Conservation (phyloP, 2,329 filamentous ascomycete genomes). For the Penicillium sp. region DNA sequence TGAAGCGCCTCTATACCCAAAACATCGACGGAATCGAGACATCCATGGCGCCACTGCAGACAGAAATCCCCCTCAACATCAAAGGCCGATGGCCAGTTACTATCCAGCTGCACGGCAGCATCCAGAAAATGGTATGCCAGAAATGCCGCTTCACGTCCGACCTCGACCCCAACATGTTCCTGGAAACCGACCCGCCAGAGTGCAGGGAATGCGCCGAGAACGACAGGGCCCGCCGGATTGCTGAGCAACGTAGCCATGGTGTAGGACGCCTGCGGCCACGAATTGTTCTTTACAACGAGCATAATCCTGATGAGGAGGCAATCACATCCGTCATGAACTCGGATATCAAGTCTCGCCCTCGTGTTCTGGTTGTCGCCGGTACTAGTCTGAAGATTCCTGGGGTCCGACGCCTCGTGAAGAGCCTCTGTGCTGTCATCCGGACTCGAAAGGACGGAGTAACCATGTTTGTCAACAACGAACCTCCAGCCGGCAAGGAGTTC, state of each 20-base stretch:
- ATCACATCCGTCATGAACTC: slow-evolving; percentile 88
- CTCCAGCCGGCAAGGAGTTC: slow-evolving; percentile 78
- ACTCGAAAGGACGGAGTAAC: slow-evolving; percentile 76
- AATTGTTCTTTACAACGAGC: slow-evolving; percentile 96
- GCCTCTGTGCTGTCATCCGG: slow-evolving; percentile 85
- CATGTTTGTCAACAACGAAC: slow-evolving; percentile 91
- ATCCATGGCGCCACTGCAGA: slow-evolving; percentile 73
- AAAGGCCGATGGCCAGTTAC: slow-evolving; percentile 93
- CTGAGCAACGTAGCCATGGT: slow-evolving; percentile 88
- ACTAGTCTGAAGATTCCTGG: slow-evolving; percentile 95
- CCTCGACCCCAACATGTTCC: slow-evolving; percentile 77
- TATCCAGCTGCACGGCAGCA: slow-evolving; percentile 87
- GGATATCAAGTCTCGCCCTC: slow-evolving; percentile 80
- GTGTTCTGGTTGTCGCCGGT: slow-evolving; percentile 91
- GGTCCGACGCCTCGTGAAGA: slow-evolving; percentile 82
- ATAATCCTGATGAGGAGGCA: slow-evolving; percentile 93
- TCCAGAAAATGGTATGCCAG: slow-evolving; percentile 95
- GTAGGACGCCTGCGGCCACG: slow-evolving; percentile 85
- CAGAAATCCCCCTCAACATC: slow-evolving; percentile 74
- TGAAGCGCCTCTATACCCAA: slow-evolving; percentile 90
- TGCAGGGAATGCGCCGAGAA: slow-evolving; percentile 73
- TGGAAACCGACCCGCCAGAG: slow-evolving; percentile 77
- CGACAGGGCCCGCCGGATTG: slow-evolving; percentile 73
- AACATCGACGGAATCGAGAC: slow-evolving; percentile 97
- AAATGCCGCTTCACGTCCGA: slow-evolving; percentile 79